phyloP scores from a whole-genome alignment of 495 filamentous ascomycete genomes.

The Ascobolus immersus region DNA sequence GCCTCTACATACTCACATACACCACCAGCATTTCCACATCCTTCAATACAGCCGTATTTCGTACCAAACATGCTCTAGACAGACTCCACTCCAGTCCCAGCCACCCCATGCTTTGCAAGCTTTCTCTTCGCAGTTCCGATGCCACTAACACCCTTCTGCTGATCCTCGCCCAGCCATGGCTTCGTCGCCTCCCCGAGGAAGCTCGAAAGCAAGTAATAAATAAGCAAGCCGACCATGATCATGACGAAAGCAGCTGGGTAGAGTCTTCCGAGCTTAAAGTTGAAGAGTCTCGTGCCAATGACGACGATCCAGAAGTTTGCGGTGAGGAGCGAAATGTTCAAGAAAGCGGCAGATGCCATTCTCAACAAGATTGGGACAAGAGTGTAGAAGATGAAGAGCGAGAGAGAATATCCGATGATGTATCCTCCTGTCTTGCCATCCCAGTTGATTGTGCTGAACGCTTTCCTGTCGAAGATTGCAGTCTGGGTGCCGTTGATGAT shows the following conservation, averaged over 20 bases:
- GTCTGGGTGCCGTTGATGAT: slow-evolving; percentile 79
- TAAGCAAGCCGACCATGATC: slow-evolving; percentile 57
- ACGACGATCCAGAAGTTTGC: slow-evolving; percentile 92
- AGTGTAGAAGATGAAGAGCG: slow-evolving; percentile 61
- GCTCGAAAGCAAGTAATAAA: slow-evolving; percentile 58
- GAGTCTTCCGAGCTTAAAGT: slow-evolving; percentile 55
- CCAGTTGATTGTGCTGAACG: slow-evolving; percentile 42
- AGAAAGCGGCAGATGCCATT: slow-evolving; percentile 73
- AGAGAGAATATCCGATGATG: slow-evolving; percentile 63
- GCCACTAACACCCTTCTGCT: slow-evolving; percentile 57
- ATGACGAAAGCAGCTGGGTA: slow-evolving; percentile 88
- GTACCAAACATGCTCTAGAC: too few species aligned
- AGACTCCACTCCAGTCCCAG: too few species aligned
- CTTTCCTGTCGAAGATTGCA: slow-evolving; percentile 60
- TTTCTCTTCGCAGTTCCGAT: slow-evolving; percentile 69
- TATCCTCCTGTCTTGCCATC: slow-evolving; percentile 49
- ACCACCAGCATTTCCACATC: too few species aligned
- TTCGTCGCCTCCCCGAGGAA: slow-evolving; percentile 72
- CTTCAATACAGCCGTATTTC: too few species aligned
- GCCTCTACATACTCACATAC: too few species aligned
- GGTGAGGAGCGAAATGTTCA: slow-evolving; percentile 83
- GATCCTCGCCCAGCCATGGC: slow-evolving; percentile 73
- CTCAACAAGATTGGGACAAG: slow-evolving; percentile 68
- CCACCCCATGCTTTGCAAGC: slow-evolving; percentile 32
- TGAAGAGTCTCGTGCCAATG: slow-evolving; percentile 69